A percentile compares a stretch with the other conserved stretches of the same genome.
Evolutionary conservation across 331 rosid species (phyloP).

Genomic region (Dryas integrifolia): DNA sequence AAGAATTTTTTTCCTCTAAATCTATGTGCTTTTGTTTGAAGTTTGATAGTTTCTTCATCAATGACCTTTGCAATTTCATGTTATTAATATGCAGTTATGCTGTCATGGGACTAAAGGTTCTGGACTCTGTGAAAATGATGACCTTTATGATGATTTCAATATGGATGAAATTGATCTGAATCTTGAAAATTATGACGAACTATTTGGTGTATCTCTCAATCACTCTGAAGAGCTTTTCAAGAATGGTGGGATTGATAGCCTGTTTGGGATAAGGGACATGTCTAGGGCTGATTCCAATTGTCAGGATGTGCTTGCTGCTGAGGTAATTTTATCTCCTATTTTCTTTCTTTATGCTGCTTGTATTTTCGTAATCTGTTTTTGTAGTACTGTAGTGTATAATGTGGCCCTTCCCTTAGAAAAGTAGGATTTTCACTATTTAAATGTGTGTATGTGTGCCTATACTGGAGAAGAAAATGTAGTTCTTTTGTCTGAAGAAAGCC

Average conservation of each 20-base stretch:
- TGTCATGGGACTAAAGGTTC: conserved; percentile 49
- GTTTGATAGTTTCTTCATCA: conserved; percentile 18
- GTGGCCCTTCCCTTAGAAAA: background rate
- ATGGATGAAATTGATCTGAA: conserved; percentile 81
- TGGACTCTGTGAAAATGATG: conserved; percentile 47
- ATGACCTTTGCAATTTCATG: conserved; percentile 26
- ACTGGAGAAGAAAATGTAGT: background rate
- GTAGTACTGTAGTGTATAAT: background rate
- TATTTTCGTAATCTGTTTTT: conserved; percentile 17
- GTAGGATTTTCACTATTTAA: background rate
- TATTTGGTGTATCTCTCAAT: conserved; percentile 73
- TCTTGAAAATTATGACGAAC: conserved; percentile 86
- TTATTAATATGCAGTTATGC: conserved; percentile 52
- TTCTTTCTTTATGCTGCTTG: background rate
- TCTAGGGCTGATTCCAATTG: conserved; percentile 62
- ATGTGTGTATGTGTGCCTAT: background rate
- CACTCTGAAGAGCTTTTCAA: conserved; percentile 83
- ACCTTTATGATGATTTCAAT: conserved; percentile 52
- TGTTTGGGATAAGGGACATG: conserved; percentile 62
- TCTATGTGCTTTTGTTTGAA: background rate
- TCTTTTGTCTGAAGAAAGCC: background rate
- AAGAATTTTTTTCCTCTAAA: background rate
- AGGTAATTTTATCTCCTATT: conserved; percentile 50
- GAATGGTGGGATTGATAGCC: conserved; percentile 91
- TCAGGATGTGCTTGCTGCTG: conserved; percentile 63